Conservation (phyloP, 2,329 filamentous ascomycete genomes). For the Tolypocladium inflatum region DNA sequence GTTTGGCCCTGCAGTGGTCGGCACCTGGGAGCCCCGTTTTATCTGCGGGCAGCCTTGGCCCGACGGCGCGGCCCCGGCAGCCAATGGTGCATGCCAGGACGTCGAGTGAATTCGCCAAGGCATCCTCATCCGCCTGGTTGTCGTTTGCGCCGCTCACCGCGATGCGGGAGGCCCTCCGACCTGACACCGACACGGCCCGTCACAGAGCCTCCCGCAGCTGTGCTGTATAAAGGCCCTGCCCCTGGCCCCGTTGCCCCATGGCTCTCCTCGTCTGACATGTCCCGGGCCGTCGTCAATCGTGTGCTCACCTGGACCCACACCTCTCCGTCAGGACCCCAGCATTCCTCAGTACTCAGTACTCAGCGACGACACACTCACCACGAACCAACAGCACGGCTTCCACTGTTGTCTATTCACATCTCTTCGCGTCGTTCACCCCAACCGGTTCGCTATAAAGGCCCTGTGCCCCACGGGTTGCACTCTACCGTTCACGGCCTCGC, state of each 20-base stretch:
- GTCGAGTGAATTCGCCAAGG: too few relatives aligned
- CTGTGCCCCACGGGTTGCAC: background rate
- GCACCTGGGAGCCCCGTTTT: too few relatives aligned
- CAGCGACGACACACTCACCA: background rate
- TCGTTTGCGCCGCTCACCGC: background rate
- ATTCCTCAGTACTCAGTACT: too few relatives aligned
- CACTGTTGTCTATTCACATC: background rate
- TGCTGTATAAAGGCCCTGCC: background rate
- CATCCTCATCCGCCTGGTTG: background rate
- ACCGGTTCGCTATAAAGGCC: too few relatives aligned
- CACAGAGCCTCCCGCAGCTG: background rate
- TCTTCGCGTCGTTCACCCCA: background rate
- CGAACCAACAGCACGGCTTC: too few relatives aligned
- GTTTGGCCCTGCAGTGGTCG: too few relatives aligned
- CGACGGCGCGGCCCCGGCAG: too few relatives aligned
- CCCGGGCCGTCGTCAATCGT: background rate
- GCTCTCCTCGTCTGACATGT: background rate
- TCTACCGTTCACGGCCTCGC: background rate
- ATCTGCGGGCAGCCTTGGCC: too few relatives aligned
- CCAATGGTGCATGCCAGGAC: too few relatives aligned
- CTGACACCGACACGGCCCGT: background rate
- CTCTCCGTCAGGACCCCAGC: background rate
- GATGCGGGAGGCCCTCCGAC: background rate
- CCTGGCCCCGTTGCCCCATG: background rate
- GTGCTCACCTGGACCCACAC: background rate